Conservation (phyloP, 805 yeast genomes). For the Kazachstania africana region DNA sequence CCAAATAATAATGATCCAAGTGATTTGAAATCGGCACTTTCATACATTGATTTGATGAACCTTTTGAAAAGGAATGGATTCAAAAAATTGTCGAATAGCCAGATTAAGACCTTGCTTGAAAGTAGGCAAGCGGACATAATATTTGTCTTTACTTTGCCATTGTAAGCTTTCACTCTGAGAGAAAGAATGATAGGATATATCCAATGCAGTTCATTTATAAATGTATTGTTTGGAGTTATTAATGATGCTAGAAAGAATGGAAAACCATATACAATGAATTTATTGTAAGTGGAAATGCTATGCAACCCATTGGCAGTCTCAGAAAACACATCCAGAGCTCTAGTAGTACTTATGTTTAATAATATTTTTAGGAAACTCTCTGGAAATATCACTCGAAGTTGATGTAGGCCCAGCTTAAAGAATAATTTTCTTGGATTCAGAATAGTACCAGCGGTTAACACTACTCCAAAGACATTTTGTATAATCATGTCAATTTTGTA, state of each 20-base stretch:
- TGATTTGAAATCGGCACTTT: neutral
- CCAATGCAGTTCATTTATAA: conserved; percentile 8
- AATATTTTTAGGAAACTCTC: conserved; percentile 15
- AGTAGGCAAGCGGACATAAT: conserved; percentile 2
- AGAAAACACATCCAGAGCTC: conserved; percentile 18
- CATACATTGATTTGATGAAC: neutral
- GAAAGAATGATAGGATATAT: conserved; percentile 9
- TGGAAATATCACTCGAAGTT: conserved; percentile 18
- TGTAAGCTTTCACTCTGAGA: conserved; percentile 4
- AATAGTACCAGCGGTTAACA: neutral
- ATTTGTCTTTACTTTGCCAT: neutral
- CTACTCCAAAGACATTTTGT: conserved; percentile 2
- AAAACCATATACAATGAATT: conserved; percentile 12
- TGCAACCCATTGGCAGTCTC: conserved; percentile 13
- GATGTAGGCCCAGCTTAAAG: conserved; percentile 18
- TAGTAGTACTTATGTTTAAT: conserved; percentile 17
- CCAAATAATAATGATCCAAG: neutral
- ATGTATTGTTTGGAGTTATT: neutral
- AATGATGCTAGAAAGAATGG: conserved; percentile 10
- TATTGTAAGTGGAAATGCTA: conserved; percentile 10
- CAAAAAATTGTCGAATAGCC: neutral
- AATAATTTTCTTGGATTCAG: conserved; percentile 12
- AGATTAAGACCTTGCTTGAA: neutral
- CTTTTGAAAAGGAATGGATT: neutral
- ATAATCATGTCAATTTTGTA: conserved; percentile 2